Base-by-base conservation (phyloP, 2,329 filamentous ascomycete species). In the Myotisia sp. region DNA sequence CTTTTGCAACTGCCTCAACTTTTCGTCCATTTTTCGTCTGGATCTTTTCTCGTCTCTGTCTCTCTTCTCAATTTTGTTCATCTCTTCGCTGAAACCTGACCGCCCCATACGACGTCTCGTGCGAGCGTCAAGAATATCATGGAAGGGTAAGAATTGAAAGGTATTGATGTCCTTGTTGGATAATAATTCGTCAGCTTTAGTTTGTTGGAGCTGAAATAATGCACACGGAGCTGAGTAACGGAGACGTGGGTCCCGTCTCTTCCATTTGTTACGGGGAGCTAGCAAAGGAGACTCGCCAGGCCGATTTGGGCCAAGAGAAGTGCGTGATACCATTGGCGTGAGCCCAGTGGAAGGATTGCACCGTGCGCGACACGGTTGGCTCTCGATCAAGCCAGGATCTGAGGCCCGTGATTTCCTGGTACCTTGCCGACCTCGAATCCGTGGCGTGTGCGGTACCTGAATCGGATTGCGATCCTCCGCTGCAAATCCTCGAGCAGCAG, bases 21-120 rank as follows among this genome's bases (percentile, higher is more conserved):
- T 47, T 5, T 47, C 39, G 19, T 55, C 52, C 30, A 52, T 52
- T 26, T 50, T 43, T 21, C 46, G 48, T 10, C 47, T 37, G 26
- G 46, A 30, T 20, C 43, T 45, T 10, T 32, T 38, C 13, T 48
- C 45, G 8, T 40, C 44, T 14, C 53, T 53, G 38, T 55, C 59
- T 36, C 61, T 60, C 4, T 54, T 53, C 24, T 63, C 51, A 23
- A 61, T 53, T 16, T 52, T 46, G 41, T 64, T 63, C 37, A 63
- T 56, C 38, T 65, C 62, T 39, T 64, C 56, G 36, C 62, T 65
- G 29, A 67, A 43, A 3, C 63, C 58, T 33, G 58, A 52, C 8
- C 64, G 55, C 20, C 53, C 47, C 28, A 67, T 58, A 21, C 61
- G 55, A 23, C 64, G 52, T 39, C 58, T 56, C 2, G 56, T 56